Conservation (phyloP, 148 eudicot genomes). For the Polygonum aviculare region DNA sequence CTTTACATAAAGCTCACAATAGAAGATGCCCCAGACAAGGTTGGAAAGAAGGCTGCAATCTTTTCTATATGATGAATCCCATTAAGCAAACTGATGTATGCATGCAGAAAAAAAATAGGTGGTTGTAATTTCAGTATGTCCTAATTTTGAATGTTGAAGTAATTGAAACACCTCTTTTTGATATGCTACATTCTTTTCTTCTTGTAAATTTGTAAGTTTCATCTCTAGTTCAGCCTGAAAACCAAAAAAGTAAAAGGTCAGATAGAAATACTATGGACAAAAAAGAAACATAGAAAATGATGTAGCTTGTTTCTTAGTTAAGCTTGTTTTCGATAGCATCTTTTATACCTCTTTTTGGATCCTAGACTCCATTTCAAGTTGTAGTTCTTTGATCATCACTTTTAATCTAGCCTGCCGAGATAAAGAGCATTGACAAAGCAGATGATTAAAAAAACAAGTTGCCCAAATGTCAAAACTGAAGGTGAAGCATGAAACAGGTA, state of each 20-base stretch:
- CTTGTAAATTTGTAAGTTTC: conserved; percentile 33
- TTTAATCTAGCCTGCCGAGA: conserved; percentile 36
- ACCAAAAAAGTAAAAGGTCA: background rate
- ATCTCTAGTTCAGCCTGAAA: conserved; percentile 49
- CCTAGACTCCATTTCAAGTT: conserved; percentile 31
- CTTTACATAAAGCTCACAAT: background rate
- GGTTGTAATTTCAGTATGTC: background rate
- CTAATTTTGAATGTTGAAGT: background rate
- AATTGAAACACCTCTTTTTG: conserved; percentile 52
- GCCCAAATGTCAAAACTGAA: background rate
- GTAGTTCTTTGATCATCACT: conserved; percentile 35
- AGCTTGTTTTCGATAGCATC: background rate
- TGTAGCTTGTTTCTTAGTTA: background rate
- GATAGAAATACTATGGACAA: background rate
- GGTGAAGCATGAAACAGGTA: background rate
- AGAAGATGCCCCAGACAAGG: background rate
- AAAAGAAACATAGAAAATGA: conserved; percentile 1
- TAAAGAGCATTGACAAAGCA: conserved; percentile 1
- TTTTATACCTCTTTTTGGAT: conserved; percentile 42
- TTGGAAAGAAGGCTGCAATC: background rate
- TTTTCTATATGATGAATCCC: background rate
- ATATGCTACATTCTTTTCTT: conserved; percentile 53
- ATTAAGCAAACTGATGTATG: background rate
- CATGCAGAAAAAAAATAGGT: background rate
- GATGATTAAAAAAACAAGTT: background rate